Conservation (phyloP, 2,329 filamentous ascomycete genomes). For the Alternaria triticina region DNA sequence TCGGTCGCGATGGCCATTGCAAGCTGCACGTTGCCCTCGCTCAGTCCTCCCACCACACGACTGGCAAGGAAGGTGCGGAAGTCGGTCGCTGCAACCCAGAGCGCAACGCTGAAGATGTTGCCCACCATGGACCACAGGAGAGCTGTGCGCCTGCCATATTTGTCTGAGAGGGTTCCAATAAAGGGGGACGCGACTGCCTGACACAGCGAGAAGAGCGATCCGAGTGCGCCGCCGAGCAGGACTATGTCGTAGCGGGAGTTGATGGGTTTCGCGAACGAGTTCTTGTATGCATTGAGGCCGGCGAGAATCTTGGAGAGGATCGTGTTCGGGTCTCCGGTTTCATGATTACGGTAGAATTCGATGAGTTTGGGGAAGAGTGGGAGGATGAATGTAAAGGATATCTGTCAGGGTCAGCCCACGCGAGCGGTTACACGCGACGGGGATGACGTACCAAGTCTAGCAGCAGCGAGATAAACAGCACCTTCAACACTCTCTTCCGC, state of each 20-base stretch:
- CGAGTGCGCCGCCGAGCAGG: constrained; percentile 88
- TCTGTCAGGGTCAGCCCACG: constrained; percentile 59
- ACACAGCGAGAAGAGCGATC: constrained; percentile 90
- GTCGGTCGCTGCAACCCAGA: constrained; percentile 93
- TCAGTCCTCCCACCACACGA: constrained; percentile 87
- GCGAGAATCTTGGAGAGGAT: constrained; percentile 79
- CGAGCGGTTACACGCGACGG: constrained; percentile 13
- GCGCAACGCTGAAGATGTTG: constrained; percentile 88
- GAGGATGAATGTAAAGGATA: constrained; percentile 98
- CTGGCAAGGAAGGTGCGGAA: constrained; percentile 97
- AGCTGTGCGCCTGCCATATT: constrained; percentile 83
- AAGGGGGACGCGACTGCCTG: constrained; percentile 92
- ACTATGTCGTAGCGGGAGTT: constrained; percentile 98
- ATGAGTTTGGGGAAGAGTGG: constrained; percentile 94
- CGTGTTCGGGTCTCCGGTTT: constrained; percentile 65
- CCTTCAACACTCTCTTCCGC: constrained; percentile 82
- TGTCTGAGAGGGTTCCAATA: constrained; percentile 88
- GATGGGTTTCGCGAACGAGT: constrained; percentile 88
- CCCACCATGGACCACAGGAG: constrained; percentile 90
- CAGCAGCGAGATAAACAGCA: constrained; percentile 87
- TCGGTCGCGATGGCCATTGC: constrained; percentile 96
- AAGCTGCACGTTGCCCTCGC: constrained; percentile 95
- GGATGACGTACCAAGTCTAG: constrained; percentile 76
- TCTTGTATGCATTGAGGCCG: constrained; percentile 93
- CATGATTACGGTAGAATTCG: constrained; percentile 91